These are phyloP conservation scores for Rachicladosporium sp. DNA, from an alignment of 2,329 filamentous ascomycete genomes.

Conservation along the genomic window DNA sequence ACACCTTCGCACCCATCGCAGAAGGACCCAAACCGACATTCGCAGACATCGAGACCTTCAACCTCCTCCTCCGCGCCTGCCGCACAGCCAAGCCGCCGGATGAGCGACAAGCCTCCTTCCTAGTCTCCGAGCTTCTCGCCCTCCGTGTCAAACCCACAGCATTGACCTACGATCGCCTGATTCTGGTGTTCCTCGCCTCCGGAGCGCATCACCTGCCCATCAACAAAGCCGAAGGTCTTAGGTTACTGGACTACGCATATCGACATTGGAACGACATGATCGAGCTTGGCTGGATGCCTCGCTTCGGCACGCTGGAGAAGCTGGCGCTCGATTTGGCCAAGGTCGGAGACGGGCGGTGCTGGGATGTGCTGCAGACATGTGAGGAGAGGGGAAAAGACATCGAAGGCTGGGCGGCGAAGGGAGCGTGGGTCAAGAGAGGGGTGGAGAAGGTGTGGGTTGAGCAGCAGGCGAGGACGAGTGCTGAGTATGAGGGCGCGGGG, in stretches of 20 bases:
- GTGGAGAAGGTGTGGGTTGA: conserved; percentile 3
- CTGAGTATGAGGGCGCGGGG: no score
- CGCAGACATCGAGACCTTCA: conserved; percentile 44
- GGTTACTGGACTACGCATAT: conserved; percentile 20
- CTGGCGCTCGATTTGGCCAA: conserved; percentile 16
- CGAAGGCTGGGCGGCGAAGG: conserved; percentile 19
- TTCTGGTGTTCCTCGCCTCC: conserved; percentile 39
- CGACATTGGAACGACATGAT: conserved; percentile 24
- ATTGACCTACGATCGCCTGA: conserved; percentile 51
- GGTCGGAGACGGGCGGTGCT: conserved; percentile 19
- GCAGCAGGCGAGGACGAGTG: no score
- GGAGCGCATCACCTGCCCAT: conserved; percentile 5
- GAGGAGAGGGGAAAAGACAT: conserved; percentile 15
- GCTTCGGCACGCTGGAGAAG: conserved; percentile 19
- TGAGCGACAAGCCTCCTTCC: conserved; percentile 47
- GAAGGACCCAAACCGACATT: conserved; percentile 15
- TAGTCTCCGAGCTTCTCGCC: conserved; percentile 49
- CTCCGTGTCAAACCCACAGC: conserved; percentile 41
- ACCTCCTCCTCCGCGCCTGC: conserved; percentile 34
- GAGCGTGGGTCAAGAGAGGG: conserved; percentile 10
- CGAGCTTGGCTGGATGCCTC: conserved; percentile 17
- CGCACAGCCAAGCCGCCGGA: conserved; percentile 20
- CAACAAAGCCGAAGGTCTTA: conserved; percentile 2
- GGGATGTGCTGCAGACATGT: conserved; percentile 22
- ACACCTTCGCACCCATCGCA: conserved; percentile 25